Percentiles rank a stretch among this genome's conserved stretches.
These are phyloP conservation scores for Globisporangium orthogonon DNA, from an alignment of 352 stramenopile genomes.

Conservation along the genomic window DNA sequence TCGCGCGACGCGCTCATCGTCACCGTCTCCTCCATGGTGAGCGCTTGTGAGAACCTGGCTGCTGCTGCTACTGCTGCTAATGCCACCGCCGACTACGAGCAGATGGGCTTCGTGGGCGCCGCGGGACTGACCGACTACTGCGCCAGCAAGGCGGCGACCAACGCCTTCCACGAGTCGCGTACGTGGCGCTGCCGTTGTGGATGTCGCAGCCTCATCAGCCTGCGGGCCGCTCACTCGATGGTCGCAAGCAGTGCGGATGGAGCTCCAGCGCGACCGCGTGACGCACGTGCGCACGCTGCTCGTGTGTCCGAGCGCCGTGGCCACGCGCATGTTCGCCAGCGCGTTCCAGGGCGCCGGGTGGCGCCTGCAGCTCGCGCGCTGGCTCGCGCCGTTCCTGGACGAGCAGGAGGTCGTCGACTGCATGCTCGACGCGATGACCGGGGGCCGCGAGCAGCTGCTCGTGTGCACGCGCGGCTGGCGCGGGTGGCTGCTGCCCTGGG, in stretches of 20 bases:
- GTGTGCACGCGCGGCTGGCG: constrained; percentile 61
- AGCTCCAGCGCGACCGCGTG: constrained; percentile 55
- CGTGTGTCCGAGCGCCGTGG: constrained; percentile 62
- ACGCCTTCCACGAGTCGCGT: constrained; percentile 69
- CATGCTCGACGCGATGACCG: constrained; percentile 52
- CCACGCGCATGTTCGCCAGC: constrained; percentile 76
- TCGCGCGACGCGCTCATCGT: constrained; percentile 44
- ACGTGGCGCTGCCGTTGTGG: background rate
- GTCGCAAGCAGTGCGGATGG: constrained; percentile 47
- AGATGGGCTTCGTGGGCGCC: constrained; percentile 67
- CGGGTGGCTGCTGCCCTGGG: constrained; percentile 42
- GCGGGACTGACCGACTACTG: constrained; percentile 71
- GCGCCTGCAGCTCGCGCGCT: constrained; percentile 26
- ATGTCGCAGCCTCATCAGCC: too few species aligned
- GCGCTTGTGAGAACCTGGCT: background rate
- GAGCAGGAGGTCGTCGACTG: constrained; percentile 39
- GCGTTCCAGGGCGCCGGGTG: constrained; percentile 32
- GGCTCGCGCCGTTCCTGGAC: constrained; percentile 44
- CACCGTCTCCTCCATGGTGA: constrained; percentile 67
- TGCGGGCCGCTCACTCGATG: too few species aligned
- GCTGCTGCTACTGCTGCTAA: too few species aligned
- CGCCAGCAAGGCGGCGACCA: constrained; percentile 67
- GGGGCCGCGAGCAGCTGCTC: constrained; percentile 50
- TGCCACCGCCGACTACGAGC: background rate
- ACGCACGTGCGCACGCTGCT: constrained; percentile 60